Evolutionary conservation across 2,329 filamentous ascomycete genomes (phyloP).

Genomic region (Chrysoporthe austroafricana): DNA sequence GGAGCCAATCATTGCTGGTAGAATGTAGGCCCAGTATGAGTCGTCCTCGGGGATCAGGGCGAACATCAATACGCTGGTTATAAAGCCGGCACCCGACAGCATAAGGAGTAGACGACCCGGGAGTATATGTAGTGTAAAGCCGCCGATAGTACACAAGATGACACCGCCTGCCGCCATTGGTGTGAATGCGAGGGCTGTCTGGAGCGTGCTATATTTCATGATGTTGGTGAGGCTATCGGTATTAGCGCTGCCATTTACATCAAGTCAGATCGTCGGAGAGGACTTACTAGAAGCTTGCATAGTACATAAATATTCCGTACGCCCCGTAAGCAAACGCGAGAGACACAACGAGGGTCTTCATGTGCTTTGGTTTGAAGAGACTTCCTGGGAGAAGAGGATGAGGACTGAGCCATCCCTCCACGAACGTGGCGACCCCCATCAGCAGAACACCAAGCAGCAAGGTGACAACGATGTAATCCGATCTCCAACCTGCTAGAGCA

Average conservation of each 20-base stretch:
- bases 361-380: conserved; percentile 70
- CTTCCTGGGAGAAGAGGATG: conserved; percentile 72
- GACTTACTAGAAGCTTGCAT: conserved; percentile 68
- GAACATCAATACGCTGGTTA: conserved; percentile 64
- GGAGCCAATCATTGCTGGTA: conserved; percentile 69
- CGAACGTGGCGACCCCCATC: conserved; percentile 64
- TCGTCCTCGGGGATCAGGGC: conserved; percentile 63
- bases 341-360: conserved; percentile 64
- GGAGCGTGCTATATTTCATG: conserved; percentile 61
- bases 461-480: conserved; percentile 70
- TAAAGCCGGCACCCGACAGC: conserved; percentile 62
- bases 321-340: conserved; percentile 71
- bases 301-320: conserved; percentile 70
- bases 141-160: conserved; percentile 64
- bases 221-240: conserved; percentile 61
- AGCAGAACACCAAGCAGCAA: conserved; percentile 66
- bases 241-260: conserved; percentile 52
- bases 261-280: conserved; percentile 41
- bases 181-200: conserved; percentile 69
- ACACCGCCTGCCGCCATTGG: conserved; percentile 72
- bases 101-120: conserved; percentile 66
- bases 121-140: conserved; percentile 69
- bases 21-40: conserved; percentile 75
- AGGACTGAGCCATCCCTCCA: conserved; percentile 72
- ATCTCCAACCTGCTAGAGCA: conserved; percentile 71